A percentile compares a stretch with the other conserved stretches of the same genome.
Conservation (phyloP, 768 basidiomycete species). For the Cyclocybe cylindracea region DNA sequence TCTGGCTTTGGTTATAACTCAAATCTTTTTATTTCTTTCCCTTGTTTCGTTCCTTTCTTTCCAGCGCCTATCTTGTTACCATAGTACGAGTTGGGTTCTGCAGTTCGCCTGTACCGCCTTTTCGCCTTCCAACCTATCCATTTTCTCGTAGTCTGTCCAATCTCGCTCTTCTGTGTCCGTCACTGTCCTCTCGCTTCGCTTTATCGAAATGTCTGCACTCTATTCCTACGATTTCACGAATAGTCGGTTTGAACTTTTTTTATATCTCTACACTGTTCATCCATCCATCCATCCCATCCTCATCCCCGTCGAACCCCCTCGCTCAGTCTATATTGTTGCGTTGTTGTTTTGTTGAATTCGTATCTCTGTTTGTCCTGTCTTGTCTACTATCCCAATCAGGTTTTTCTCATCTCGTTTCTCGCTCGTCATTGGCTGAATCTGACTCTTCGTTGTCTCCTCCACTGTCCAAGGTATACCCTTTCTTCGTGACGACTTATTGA, state of each 20-base stretch:
- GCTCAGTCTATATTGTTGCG: conserved; percentile 17
- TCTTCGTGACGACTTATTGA: too few species aligned
- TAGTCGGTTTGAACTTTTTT: not conserved
- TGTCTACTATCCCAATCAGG: conserved; percentile 6
- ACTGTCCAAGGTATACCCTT: too few species aligned
- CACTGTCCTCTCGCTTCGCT: not conserved
- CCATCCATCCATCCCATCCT: conserved; percentile 5
- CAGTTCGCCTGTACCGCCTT: not conserved
- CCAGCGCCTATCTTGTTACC: conserved; percentile 1
- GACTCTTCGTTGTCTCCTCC: not conserved
- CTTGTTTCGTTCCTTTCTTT: not conserved
- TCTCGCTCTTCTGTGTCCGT: conserved; percentile 2
- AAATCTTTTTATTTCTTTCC: conserved; percentile 4
- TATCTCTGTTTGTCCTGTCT: not conserved
- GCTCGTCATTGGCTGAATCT: not conserved
- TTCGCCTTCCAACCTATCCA: conserved; percentile 5
- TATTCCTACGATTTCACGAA: too few species aligned
- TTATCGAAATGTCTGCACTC: too few species aligned
- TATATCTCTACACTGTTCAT: conserved; percentile 6
- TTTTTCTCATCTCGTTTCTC: conserved; percentile 7
- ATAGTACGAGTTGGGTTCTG: conserved; percentile 4
- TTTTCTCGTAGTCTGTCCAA: conserved; percentile 5
- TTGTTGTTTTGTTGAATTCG: conserved; percentile 17
- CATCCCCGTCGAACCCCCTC: conserved; percentile 12
- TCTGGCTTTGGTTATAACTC: conserved; percentile 17